Evolutionary conservation across 108 stramenopile genomes (phyloP).

Genomic region (Cylindrotheca closterium): DNA sequence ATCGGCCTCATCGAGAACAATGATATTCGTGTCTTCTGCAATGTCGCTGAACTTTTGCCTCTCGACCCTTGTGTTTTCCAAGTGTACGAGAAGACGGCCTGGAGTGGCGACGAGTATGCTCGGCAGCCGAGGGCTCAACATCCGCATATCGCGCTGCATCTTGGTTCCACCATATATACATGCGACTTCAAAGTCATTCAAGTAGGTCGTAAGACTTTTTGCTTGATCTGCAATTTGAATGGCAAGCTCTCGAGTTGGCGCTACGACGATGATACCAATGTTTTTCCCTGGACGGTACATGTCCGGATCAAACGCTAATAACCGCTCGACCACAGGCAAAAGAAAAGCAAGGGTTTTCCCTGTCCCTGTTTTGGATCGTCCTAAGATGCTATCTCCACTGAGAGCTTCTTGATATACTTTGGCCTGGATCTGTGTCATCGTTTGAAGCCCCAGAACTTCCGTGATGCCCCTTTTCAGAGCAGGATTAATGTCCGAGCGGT

Average conservation of each 20-base stretch:
- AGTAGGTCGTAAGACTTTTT: slow-evolving; percentile 45
- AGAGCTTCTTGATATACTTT: slow-evolving; percentile 61
- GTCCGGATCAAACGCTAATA: slow-evolving; percentile 27
- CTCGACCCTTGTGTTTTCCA: slow-evolving; percentile 31
- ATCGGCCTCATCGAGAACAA: slow-evolving; percentile 96
- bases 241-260: slow-evolving; percentile 93
- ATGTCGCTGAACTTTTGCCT: slow-evolving; percentile 45
- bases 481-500: slow-evolving; percentile 45
- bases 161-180: slow-evolving; percentile 74
- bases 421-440: slow-evolving; percentile 89
- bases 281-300: slow-evolving; percentile 58
- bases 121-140: slow-evolving; percentile 39
- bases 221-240: slow-evolving; percentile 88
- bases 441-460: slow-evolving; percentile 41
- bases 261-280: slow-evolving; percentile 75
- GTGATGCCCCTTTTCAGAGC: slow-evolving; percentile 23
- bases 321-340: slow-evolving; percentile 80
- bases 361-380: slow-evolving; percentile 89
- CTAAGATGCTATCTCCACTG: slow-evolving; percentile 72
- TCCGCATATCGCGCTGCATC: slow-evolving; percentile 66
- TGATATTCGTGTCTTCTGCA: slow-evolving; percentile 41
- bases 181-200: slow-evolving; percentile 43
- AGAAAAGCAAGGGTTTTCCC: slow-evolving; percentile 91
- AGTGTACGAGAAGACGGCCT: slow-evolving; percentile 86
- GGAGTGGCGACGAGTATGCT: slow-evolving; percentile 91